phyloP scores from a whole-genome alignment of 2,329 filamentous ascomycete genomes.

The Fusarium sp. region DNA sequence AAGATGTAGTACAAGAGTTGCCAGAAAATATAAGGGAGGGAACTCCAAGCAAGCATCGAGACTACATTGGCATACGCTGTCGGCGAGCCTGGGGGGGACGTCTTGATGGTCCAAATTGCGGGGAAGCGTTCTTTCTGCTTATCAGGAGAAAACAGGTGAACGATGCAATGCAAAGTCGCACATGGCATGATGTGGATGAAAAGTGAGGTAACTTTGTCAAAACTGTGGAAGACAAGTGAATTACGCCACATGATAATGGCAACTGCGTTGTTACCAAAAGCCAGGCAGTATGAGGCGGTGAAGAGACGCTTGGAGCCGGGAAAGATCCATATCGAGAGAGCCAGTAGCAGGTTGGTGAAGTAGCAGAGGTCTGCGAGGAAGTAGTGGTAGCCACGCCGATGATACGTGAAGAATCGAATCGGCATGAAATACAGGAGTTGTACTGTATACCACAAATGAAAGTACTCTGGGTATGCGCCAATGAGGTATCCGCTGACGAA shows the following conservation, averaged over 20 bases:
- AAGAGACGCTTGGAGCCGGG: conserved; percentile 91
- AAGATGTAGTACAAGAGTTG: conserved; percentile 93
- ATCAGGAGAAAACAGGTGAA: conserved; percentile 79
- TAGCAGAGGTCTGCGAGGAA: conserved; percentile 98
- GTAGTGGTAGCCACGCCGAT: conserved; percentile 92
- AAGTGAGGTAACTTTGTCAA: conserved; percentile 98
- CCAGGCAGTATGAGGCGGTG: conserved; percentile 90
- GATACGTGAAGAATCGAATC: conserved; percentile 91
- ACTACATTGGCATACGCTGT: conserved; percentile 81
- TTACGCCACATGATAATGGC: conserved; percentile 99
- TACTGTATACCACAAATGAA: conserved; percentile 91
- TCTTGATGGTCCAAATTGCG: conserved; percentile 85
- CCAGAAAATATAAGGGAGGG: conserved; percentile 92
- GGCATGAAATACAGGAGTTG: conserved; percentile 97
- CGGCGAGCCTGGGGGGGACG: conserved; percentile 73
- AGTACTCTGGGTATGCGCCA: conserved; percentile 84
- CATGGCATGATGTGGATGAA: conserved; percentile 99
- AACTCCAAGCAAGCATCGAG: conserved; percentile 95
- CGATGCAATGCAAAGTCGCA: conserved; percentile 89
- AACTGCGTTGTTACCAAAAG: conserved; percentile 95
- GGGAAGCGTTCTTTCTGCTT: conserved; percentile 79
- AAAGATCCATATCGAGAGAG: conserved; percentile 90
- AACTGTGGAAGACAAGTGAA: conserved; percentile 96
- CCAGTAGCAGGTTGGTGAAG: conserved; percentile 90
- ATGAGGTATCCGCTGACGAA: conserved; percentile 96